These are phyloP conservation scores for Phytophthora pluvialis DNA, from an alignment of 352 stramenopile species.

Conservation along the genomic window DNA sequence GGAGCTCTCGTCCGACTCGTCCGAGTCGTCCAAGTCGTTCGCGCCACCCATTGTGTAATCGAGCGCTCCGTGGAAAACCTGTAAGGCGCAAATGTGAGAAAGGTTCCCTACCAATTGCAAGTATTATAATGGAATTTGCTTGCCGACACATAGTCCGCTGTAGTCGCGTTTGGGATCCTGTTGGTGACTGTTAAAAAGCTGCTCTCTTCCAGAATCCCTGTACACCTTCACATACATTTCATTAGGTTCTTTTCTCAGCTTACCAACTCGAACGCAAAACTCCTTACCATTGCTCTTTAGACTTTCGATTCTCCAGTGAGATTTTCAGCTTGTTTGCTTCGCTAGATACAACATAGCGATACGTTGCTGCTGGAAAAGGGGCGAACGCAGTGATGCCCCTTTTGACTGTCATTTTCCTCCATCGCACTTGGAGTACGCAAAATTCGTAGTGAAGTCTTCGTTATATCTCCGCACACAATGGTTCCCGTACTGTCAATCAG, in stretches of 20 bases:
- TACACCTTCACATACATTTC: slow-evolving; percentile 1
- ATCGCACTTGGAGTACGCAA: not conserved
- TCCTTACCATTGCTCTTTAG: slow-evolving; percentile 12
- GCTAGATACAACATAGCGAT: not conserved
- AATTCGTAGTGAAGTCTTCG: not conserved
- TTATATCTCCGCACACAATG: not conserved
- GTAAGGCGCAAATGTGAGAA: not conserved
- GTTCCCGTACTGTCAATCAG: no score
- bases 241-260: not conserved
- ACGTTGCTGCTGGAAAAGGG: not conserved
- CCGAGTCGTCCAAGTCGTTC: not conserved
- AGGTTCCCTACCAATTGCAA: not conserved
- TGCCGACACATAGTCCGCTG: not conserved
- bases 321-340: not conserved
- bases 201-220: slow-evolving; percentile 1
- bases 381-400: slow-evolving; percentile 3
- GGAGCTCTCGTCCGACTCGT: not conserved
- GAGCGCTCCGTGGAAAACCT: not conserved
- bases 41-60: not conserved
- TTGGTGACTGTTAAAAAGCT: not conserved
- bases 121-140: not conserved
- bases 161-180: not conserved
- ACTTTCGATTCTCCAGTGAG: slow-evolving; percentile 11
- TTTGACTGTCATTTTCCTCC: not conserved
- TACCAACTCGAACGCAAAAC: not conserved